A percentile compares a stretch with the other conserved stretches of the same genome.
phyloP scores from a whole-genome alignment of 495 filamentous ascomycete species.

The Aspergillus haitiensis region DNA sequence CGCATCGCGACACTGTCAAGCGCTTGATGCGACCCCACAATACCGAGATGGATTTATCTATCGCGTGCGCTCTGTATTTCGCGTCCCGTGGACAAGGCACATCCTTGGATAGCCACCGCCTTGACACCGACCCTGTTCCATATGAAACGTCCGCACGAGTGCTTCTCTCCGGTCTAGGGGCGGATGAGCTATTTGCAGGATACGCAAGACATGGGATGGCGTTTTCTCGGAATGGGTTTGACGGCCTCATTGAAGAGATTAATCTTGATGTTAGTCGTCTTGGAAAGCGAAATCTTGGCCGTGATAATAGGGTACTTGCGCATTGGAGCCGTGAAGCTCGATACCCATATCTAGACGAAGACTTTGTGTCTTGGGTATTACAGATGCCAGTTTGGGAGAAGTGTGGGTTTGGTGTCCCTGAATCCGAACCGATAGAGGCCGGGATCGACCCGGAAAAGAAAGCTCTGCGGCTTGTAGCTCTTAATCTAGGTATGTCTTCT shows the following conservation, averaged over 20 bases:
- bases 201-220: slow-evolving; percentile 84
- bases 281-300: slow-evolving; percentile 87
- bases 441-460: slow-evolving; percentile 75
- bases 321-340: slow-evolving; percentile 88
- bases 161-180: slow-evolving; percentile 87
- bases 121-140: slow-evolving; percentile 16
- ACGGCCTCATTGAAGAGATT: slow-evolving; percentile 77
- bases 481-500: slow-evolving; percentile 64
- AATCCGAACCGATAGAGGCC: slow-evolving; percentile 9
- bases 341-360: slow-evolving; percentile 91
- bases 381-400: slow-evolving; percentile 74
- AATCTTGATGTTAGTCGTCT: slow-evolving; percentile 83
- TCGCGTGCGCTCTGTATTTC: slow-evolving; percentile 89
- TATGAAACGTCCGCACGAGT: slow-evolving; percentile 78
- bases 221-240: slow-evolving; percentile 63
- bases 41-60: slow-evolving; percentile 99
- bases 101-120: slow-evolving; percentile 14
- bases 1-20: slow-evolving; percentile 67
- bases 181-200: slow-evolving; percentile 94
- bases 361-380: slow-evolving; percentile 78
- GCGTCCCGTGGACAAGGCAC: slow-evolving; percentile 75
- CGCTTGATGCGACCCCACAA: slow-evolving; percentile 87
- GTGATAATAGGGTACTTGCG: slow-evolving; percentile 88
- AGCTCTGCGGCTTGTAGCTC: slow-evolving; percentile 75
- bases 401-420: slow-evolving; percentile 65